Conservation (phyloP, 331 rosid genomes). For the Malus hybrid region DNA sequence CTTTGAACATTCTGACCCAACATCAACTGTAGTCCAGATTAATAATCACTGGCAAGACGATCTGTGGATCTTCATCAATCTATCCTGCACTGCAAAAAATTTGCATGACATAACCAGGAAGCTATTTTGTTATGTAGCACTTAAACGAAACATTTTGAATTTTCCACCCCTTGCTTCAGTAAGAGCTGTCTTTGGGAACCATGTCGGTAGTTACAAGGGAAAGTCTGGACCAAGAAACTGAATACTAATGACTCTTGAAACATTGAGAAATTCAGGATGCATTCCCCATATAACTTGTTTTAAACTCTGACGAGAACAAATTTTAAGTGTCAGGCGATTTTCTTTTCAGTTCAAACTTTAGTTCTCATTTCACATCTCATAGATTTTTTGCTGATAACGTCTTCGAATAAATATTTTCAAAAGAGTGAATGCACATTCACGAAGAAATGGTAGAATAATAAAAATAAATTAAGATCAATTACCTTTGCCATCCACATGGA, state of each 20-base stretch:
- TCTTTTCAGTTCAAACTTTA: neutral
- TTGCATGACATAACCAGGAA: neutral
- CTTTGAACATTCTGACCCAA: neutral
- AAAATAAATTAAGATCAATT: slow-evolving; percentile 4
- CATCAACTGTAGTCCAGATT: neutral
- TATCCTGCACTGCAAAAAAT: neutral
- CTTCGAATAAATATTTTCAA: neutral
- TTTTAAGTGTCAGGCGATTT: neutral
- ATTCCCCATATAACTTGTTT: neutral
- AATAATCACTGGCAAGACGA: neutral
- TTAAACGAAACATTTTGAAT: neutral
- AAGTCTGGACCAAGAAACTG: neutral
- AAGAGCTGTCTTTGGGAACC: neutral
- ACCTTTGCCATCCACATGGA: slow-evolving; percentile 24
- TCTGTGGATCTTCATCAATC: neutral
- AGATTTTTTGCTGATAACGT: neutral
- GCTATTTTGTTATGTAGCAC: neutral
- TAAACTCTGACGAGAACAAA: neutral
- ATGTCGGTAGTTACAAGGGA: neutral
- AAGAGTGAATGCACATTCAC: neutral
- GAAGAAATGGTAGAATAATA: neutral
- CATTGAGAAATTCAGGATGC: neutral
- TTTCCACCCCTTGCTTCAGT: neutral
- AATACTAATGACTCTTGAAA: neutral
- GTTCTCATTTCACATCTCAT: neutral